Percentiles rank a stretch among this genome's conserved stretches.
Conservation (phyloP, 2,329 filamentous ascomycete species). For the Nemania diffusa region DNA sequence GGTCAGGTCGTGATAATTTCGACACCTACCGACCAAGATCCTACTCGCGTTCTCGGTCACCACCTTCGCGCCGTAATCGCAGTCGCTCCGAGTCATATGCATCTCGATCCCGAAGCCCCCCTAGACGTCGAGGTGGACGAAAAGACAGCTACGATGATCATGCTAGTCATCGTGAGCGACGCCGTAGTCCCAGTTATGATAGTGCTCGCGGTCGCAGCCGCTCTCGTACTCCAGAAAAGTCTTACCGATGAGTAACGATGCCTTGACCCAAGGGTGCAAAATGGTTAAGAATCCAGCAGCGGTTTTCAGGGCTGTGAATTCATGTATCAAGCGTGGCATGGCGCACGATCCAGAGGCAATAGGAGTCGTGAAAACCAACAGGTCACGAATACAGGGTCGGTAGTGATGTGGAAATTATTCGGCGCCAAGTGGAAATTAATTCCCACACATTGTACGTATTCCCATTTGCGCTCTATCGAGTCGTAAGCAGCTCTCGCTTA, state of each 20-base stretch:
- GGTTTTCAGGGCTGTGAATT: not conserved
- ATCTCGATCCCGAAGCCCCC: constrained; percentile 51
- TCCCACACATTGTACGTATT: constrained; percentile 29
- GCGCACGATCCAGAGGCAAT: constrained; percentile 15
- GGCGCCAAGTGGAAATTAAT: constrained; percentile 5
- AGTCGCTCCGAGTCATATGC: constrained; percentile 48
- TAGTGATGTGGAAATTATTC: constrained; percentile 1
- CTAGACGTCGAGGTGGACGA: constrained; percentile 48
- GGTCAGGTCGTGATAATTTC: constrained; percentile 51
- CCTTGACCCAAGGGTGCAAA: not conserved
- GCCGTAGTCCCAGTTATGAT: constrained; percentile 61
- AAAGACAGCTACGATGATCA: constrained; percentile 50
- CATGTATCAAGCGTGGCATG: constrained; percentile 12
- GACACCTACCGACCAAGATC: constrained; percentile 72
- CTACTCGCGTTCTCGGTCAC: constrained; percentile 60
- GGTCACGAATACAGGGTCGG: constrained; percentile 7
- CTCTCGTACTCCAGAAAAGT: constrained; percentile 54
- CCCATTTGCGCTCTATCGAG: constrained; percentile 23
- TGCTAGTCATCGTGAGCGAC: constrained; percentile 50
- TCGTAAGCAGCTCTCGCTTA: constrained; percentile 7
- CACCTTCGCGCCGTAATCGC: constrained; percentile 48
- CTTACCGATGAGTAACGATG: constrained; percentile 46
- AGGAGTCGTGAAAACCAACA: constrained; percentile 14
- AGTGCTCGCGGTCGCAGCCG: constrained; percentile 56
- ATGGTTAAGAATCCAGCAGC: not conserved